phyloP scores from a whole-genome alignment of 164 flowering plant species.

The Umbilicus rupestris region DNA sequence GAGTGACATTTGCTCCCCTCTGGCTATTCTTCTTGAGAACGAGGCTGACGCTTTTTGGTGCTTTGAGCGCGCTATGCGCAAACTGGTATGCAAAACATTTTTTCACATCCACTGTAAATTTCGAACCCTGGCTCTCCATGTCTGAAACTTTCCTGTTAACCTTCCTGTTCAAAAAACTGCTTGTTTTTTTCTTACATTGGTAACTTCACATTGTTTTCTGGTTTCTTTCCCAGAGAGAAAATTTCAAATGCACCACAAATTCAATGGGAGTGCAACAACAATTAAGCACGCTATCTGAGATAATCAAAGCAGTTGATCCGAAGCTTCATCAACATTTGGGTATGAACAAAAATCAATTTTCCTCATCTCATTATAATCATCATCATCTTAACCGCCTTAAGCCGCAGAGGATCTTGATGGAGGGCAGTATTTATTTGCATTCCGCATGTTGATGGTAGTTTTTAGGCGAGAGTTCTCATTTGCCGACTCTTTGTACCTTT shows the following conservation, averaged over 20 bases:
- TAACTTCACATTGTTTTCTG: neutral
- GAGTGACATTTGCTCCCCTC: slow-evolving; percentile 93
- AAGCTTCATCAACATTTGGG: slow-evolving; percentile 93
- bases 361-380: neutral
- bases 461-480: slow-evolving; percentile 88
- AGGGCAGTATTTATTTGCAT: slow-evolving; percentile 84
- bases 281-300: slow-evolving; percentile 48
- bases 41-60: slow-evolving; percentile 99
- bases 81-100: slow-evolving; percentile 72
- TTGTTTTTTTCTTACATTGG: neutral
- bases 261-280: slow-evolving; percentile 88
- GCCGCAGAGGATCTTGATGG: slow-evolving; percentile 83
- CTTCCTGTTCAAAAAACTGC: too few relatives aligned
- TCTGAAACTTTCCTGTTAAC: too few relatives aligned
- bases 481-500: slow-evolving; percentile 74
- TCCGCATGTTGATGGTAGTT: slow-evolving; percentile 91
- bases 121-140: too few relatives aligned
- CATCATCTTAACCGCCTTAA: too few relatives aligned
- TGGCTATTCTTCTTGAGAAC: slow-evolving; percentile 69
- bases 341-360: slow-evolving; percentile 18
- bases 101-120: too few relatives aligned
- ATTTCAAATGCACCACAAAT: slow-evolving; percentile 54
- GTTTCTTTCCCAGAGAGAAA: slow-evolving; percentile 51
- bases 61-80: slow-evolving; percentile 84
- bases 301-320: slow-evolving; percentile 74